phyloP scores from a whole-genome alignment of 495 filamentous ascomycete genomes.

The Trichodelitschia bisporula region DNA sequence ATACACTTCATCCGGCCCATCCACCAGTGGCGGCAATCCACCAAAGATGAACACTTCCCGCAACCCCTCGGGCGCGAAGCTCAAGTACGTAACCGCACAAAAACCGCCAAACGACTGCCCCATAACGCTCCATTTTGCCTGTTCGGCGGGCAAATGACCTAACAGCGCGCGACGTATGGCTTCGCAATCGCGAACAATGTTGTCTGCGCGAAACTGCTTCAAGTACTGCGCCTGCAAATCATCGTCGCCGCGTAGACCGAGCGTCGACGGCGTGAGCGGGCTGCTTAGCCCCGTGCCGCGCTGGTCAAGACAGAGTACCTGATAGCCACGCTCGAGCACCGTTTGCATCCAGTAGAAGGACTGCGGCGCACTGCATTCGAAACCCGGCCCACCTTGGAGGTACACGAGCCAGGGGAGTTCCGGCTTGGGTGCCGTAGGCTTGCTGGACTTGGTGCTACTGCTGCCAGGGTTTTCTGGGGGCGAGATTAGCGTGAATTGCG shows the following conservation, averaged over 20 bases:
- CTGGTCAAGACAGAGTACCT: slow-evolving; percentile 69
- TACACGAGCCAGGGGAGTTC: slow-evolving; percentile 28
- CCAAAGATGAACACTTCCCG: slow-evolving; percentile 64
- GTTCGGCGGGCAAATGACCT: slow-evolving; percentile 36
- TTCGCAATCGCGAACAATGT: slow-evolving; percentile 65
- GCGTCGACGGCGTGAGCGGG: slow-evolving; percentile 43
- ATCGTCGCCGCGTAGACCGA: slow-evolving; percentile 37
- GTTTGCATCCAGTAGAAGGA: slow-evolving; percentile 35
- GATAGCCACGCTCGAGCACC: slow-evolving; percentile 61
- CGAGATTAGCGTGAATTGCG: too few relatives aligned
- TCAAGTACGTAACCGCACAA: slow-evolving; percentile 57
- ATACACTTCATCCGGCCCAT: slow-evolving; percentile 54
- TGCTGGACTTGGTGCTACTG: slow-evolving; percentile 33
- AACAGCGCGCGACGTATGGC: slow-evolving; percentile 56
- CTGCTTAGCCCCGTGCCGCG: slow-evolving; percentile 70
- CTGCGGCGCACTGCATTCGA: slow-evolving; percentile 49
- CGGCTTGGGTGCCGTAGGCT: slow-evolving; percentile 24
- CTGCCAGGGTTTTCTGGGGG: too few relatives aligned
- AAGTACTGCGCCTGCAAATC: slow-evolving; percentile 52
- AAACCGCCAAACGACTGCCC: slow-evolving; percentile 91
- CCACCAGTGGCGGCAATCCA: slow-evolving; percentile 53
- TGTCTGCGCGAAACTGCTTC: slow-evolving; percentile 73
- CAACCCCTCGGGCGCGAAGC: slow-evolving; percentile 49
- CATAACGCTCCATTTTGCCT: slow-evolving; percentile 56
- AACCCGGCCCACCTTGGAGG: slow-evolving; percentile 41